A percentile compares a stretch with the other conserved stretches of the same genome.
These are phyloP conservation scores for Lodderomyces metapsilosis DNA, from an alignment of 1,139 yeast species.

Conservation along the genomic window DNA sequence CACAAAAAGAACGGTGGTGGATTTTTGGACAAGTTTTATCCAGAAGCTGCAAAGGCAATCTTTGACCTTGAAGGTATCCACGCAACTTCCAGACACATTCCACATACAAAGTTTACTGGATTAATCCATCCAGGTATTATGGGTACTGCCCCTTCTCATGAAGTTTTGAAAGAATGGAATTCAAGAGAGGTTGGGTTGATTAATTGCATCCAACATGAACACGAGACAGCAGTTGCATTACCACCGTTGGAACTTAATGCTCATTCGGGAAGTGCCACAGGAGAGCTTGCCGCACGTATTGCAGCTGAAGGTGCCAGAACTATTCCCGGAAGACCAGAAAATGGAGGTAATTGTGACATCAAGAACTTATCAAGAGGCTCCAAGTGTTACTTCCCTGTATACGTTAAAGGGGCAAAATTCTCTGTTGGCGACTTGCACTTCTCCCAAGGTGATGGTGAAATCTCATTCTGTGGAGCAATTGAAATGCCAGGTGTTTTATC, in stretches of 20 bases:
- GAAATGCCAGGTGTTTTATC: constrained; percentile 52
- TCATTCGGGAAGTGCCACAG: constrained; percentile 37
- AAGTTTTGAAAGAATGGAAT: constrained; percentile 44
- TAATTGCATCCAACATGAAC: constrained; percentile 26
- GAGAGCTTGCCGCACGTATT: constrained; percentile 22
- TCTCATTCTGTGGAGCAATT: constrained; percentile 53
- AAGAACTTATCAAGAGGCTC: constrained; percentile 49
- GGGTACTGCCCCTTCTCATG: constrained; percentile 48
- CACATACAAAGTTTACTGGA: constrained; percentile 44
- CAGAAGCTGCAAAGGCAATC: constrained; percentile 50
- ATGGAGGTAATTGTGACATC: constrained; percentile 54
- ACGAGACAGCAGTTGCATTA: constrained; percentile 38
- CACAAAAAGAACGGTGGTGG: constrained; percentile 51
- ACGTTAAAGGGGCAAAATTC: constrained; percentile 46
- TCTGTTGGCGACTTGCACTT: constrained; percentile 51
- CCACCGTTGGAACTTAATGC: constrained; percentile 36
- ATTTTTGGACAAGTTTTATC: constrained; percentile 45
- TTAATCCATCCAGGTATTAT: constrained; percentile 50
- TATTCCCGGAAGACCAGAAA: constrained; percentile 51
- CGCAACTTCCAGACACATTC: constrained; percentile 47
- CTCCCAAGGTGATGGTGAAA: constrained; percentile 53
- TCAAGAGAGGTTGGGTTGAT: constrained; percentile 35
- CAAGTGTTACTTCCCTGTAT: constrained; percentile 46
- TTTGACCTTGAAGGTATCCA: constrained; percentile 53
- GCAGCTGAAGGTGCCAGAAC: constrained; percentile 48